A percentile compares a stretch with the other conserved stretches of the same genome.
Evolutionary conservation across 2,329 filamentous ascomycete genomes (phyloP).

Genomic region (Ophiocordyceps robertsii): DNA sequence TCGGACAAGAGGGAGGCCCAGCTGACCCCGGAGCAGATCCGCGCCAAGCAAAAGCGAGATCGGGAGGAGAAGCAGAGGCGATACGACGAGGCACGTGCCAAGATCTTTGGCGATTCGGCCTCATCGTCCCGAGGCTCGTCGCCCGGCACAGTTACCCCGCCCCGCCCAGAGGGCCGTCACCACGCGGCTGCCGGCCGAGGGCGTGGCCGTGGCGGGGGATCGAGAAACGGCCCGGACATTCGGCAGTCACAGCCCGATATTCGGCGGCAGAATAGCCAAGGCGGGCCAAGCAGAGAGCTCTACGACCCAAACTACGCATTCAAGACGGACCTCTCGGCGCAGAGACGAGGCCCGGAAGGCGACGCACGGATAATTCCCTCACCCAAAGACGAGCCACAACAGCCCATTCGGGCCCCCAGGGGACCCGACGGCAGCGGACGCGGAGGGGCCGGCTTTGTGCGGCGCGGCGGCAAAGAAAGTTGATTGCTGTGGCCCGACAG

Average conservation of each 20-base stretch:
- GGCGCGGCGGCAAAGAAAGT: constrained; percentile 37
- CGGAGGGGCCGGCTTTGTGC: constrained; percentile 64
- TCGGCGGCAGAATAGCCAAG: constrained; percentile 11
- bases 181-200: constrained; percentile 29
- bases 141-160: constrained; percentile 47
- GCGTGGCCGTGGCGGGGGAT: constrained; percentile 27
- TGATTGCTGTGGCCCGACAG: constrained; percentile 10
- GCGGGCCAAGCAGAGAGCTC: constrained; percentile 39
- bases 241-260: constrained; percentile 5
- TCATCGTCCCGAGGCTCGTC: constrained; percentile 45
- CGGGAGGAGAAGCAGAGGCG: constrained; percentile 80
- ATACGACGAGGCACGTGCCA: constrained; percentile 79
- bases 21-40: constrained; percentile 62
- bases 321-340: constrained; percentile 42
- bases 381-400: constrained; percentile 48
- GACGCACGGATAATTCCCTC: constrained; percentile 18
- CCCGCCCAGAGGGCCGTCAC: constrained; percentile 22
- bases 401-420: constrained; percentile 58
- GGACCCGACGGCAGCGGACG: constrained; percentile 67
- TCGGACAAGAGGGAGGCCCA: constrained; percentile 50
- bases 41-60: constrained; percentile 63
- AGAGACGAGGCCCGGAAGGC: constrained; percentile 27
- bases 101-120: constrained; percentile 61
- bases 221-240: constrained; percentile 8
- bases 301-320: constrained; percentile 64